These are phyloP conservation scores for Rhododendron ferrugineum DNA, from an alignment of 148 eudicot genomes.

Conservation along the genomic window DNA sequence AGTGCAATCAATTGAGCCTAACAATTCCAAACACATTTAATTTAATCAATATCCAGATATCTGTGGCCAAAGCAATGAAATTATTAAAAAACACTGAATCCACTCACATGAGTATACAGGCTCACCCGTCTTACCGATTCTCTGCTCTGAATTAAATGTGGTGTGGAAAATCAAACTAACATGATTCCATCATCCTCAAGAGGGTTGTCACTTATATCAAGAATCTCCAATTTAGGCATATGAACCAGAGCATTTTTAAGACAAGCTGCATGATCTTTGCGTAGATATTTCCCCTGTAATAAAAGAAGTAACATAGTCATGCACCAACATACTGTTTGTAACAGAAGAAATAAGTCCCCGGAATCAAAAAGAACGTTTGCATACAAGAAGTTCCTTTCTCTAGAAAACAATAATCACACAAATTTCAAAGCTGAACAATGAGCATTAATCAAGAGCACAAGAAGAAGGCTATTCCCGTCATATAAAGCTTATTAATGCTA, in stretches of 20 bases:
- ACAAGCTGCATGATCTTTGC: slow-evolving; percentile 46
- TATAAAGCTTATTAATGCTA: background rate
- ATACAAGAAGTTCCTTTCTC: background rate
- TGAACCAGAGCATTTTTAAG: slow-evolving; percentile 55
- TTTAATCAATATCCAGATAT: too few species aligned
- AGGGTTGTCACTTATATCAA: slow-evolving; percentile 79
- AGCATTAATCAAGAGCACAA: background rate
- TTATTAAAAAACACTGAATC: too few species aligned
- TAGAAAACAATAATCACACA: background rate
- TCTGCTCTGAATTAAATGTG: background rate
- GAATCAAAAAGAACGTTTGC: background rate
- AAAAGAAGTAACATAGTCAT: slow-evolving; percentile 1
- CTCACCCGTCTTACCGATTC: too few species aligned
- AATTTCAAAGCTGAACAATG: background rate
- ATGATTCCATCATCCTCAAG: slow-evolving; percentile 71
- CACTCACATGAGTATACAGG: too few species aligned
- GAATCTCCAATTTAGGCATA: slow-evolving; percentile 64
- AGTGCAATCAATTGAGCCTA: too few species aligned
- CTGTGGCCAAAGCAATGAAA: too few species aligned
- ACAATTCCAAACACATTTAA: too few species aligned
- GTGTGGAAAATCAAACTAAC: slow-evolving; percentile 29
- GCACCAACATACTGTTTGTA: background rate
- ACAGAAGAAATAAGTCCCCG: background rate
- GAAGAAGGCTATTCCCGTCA: background rate
- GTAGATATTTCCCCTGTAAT: slow-evolving; percentile 57